Evolutionary conservation across 495 filamentous ascomycete genomes (phyloP).

Genomic region (Daldinia vernicosa): DNA sequence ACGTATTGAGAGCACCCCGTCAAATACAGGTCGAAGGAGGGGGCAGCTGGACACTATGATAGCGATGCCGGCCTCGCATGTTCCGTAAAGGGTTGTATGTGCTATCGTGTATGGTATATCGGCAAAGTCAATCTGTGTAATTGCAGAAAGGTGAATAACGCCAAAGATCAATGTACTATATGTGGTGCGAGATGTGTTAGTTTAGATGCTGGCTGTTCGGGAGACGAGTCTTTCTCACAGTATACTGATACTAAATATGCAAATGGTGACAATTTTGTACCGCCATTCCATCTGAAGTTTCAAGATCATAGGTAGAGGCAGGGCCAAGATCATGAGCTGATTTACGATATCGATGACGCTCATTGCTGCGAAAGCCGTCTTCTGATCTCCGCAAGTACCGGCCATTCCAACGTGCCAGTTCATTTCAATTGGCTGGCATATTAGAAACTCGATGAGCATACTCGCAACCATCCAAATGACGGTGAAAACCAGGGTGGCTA

Average conservation of each 20-base stretch:
- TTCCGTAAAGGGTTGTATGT: conserved; percentile 24
- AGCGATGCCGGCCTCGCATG: conserved; percentile 30
- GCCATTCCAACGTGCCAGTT: conserved; percentile 18
- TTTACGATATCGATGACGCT: conserved; percentile 42
- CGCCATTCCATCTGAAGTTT: conserved; percentile 44
- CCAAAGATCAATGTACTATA: conserved; percentile 30
- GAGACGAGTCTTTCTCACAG: conserved; percentile 43
- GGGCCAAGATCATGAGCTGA: conserved; percentile 49
- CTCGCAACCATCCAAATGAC: conserved; percentile 28
- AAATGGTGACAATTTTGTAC: conserved; percentile 45
- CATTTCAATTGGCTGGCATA: conserved; percentile 32
- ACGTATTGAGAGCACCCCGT: conserved; percentile 9
- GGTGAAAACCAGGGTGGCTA: conserved; percentile 21
- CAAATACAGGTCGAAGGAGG: conserved; percentile 32
- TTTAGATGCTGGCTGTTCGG: neutral
- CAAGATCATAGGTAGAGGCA: conserved; percentile 52
- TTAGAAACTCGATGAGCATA: conserved; percentile 23
- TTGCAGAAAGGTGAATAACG: conserved; percentile 21
- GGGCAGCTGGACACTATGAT: conserved; percentile 39
- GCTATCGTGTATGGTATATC: conserved; percentile 27
- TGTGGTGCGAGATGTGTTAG: conserved; percentile 11
- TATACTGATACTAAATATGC: conserved; percentile 49
- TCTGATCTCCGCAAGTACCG: conserved; percentile 22
- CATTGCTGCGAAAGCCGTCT: conserved; percentile 17
- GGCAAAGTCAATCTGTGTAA: conserved; percentile 17